A percentile compares a stretch with the other conserved stretches of the same genome.
Evolutionary conservation across 371 early-diverging fungal species (phyloP).

Genomic region (Blastocladiella emersonii): DNA sequence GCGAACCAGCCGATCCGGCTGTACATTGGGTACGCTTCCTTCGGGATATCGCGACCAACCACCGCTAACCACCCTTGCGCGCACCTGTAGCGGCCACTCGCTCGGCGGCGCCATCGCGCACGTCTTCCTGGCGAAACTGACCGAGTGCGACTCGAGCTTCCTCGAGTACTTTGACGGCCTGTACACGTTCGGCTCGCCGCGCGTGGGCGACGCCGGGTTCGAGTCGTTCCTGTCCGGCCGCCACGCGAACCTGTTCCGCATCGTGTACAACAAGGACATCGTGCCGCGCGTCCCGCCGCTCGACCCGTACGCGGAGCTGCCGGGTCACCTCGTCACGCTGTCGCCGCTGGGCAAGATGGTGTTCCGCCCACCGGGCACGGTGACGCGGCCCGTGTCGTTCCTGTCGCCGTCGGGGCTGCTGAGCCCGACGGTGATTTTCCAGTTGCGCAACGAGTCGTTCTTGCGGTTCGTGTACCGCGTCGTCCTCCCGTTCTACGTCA

Average conservation of each 20-base stretch:
- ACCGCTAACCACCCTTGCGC: no score
- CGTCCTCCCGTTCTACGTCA: background rate
- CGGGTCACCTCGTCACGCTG: background rate
- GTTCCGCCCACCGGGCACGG: background rate
- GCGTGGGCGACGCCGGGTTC: background rate
- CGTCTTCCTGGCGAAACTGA: slow-evolving; percentile 2
- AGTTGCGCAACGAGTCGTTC: background rate
- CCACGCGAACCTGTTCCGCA: background rate
- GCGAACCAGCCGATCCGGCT: background rate
- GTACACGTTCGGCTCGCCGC: slow-evolving; percentile 4
- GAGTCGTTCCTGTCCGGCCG: background rate
- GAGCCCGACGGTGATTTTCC: background rate
- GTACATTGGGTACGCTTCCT: background rate
- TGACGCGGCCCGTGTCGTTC: background rate
- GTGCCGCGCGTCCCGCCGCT: slow-evolving; percentile 1
- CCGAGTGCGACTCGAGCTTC: slow-evolving; percentile 1
- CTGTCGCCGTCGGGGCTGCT: background rate
- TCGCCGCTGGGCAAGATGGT: slow-evolving; percentile 1
- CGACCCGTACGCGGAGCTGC: background rate
- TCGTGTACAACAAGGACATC: slow-evolving; percentile 5
- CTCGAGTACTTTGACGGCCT: background rate
- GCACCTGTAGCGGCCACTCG: background rate
- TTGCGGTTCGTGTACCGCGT: background rate
- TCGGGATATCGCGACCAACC: no score
- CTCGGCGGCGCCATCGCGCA: slow-evolving; percentile 4